Conservation (phyloP, 768 basidiomycete genomes). For the Boletus sp. region DNA sequence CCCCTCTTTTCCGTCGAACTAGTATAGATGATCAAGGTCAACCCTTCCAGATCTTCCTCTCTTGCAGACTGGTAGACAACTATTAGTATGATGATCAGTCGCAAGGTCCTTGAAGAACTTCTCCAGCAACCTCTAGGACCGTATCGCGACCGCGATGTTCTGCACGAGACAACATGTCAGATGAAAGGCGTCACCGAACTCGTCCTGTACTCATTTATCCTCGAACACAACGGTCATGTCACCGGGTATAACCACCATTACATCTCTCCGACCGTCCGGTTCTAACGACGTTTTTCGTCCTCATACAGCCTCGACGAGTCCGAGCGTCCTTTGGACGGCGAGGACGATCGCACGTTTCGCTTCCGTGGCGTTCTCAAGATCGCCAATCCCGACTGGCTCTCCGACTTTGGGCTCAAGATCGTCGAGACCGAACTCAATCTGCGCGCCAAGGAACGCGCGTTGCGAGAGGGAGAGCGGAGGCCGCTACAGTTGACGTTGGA, state of each 20-base stretch:
- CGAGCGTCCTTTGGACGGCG: constrained; percentile 37
- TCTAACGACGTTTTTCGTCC: not conserved
- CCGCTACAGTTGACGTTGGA: constrained; percentile 35
- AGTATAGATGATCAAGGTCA: too few species aligned
- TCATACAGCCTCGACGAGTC: constrained; percentile 46
- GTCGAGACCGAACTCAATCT: constrained; percentile 46
- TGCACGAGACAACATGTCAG: constrained; percentile 20
- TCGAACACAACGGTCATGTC: constrained; percentile 26
- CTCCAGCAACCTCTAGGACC: constrained; percentile 30
- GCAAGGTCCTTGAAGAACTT: constrained; percentile 22
- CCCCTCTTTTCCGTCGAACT: too few species aligned
- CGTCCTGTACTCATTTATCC: constrained; percentile 30
- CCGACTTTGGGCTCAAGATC: constrained; percentile 39
- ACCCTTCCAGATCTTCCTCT: too few species aligned
- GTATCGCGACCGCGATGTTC: constrained; percentile 28
- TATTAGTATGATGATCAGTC: constrained; percentile 19
- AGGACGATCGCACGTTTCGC: constrained; percentile 35
- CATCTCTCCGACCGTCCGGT: not conserved
- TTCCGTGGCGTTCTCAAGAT: constrained; percentile 56
- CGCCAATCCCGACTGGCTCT: constrained; percentile 47
- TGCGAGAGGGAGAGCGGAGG: constrained; percentile 18
- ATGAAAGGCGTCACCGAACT: constrained; percentile 9
- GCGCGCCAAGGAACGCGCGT: constrained; percentile 34
- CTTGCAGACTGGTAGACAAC: not conserved
- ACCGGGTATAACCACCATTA: constrained; percentile 21